phyloP scores from a whole-genome alignment of 73 alveolate genomes.

The Paramecium primaurelia region DNA sequence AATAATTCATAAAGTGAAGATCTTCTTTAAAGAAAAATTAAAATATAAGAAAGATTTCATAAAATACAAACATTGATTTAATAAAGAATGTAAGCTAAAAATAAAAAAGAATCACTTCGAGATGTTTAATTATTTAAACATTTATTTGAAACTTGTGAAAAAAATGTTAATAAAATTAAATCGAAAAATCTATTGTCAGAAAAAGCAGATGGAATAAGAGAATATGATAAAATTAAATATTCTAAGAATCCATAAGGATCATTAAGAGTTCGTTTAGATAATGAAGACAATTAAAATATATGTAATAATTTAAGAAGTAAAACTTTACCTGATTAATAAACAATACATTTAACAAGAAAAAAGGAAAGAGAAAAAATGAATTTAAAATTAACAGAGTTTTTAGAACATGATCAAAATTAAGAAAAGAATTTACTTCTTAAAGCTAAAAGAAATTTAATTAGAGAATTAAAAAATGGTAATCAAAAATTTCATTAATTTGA shows the following conservation, averaged over 20 bases:
- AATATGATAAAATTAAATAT: not conserved
- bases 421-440: not conserved
- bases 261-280: not conserved
- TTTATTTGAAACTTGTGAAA: conserved; percentile 27
- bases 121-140: conserved; percentile 18
- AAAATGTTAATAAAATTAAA: not conserved
- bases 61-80: not conserved
- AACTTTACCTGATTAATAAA: not conserved
- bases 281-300: not conserved
- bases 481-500: not conserved
- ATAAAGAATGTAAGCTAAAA: not conserved
- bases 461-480: not conserved
- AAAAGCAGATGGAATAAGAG: conserved; percentile 27
- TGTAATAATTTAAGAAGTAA: not conserved
- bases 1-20: not conserved
- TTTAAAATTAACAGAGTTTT: not conserved
- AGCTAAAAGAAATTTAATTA: not conserved
- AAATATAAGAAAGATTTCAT: not conserved
- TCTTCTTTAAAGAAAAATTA: not conserved
- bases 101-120: not conserved
- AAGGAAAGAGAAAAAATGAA: not conserved
- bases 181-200: conserved; percentile 14
- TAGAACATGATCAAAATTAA: not conserved
- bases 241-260: not conserved
- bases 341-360: not conserved